Base-by-base conservation (phyloP, 202 grass and related monocot genomes). In the Schoenoplectus tabernaemontani region DNA sequence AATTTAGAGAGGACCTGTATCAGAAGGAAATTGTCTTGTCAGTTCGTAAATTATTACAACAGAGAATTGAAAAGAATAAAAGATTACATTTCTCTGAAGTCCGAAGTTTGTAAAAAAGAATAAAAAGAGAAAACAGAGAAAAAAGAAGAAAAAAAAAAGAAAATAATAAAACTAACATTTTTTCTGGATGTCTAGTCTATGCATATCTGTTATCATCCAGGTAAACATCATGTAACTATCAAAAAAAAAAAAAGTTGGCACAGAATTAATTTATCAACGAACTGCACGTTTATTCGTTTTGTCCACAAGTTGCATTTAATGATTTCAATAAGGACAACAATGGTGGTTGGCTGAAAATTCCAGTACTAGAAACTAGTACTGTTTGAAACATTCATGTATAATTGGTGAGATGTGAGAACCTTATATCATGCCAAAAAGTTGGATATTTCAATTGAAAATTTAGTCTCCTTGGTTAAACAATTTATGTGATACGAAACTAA, bases 1-100 rank as follows among this genome's bases (percentile, higher is more conserved):
- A 50, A 73, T 50, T 23, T 90, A n/a, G n/a, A 85, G 4, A 90
- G 85, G 19, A 85, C 86, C 30, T 87, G 70, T 15, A 78, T 80
- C 61, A 88, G 59, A 15, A 59, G 7, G 28, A 17, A 54, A 75
- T 81, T 80, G 57, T 59, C 70, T 81, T 92, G 82, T 85, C 69
- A 79, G 79, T 26, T 51, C 15, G 22, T 74, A n/a, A 53, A 32
- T n/a, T 39, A 39, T 22, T 68, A 12, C 15, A 51, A 73, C 43
- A 30, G 13, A 73, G 24, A 73, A 74, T 9, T 74, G 28, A 7
- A 51, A 53, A 48, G 2, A 47, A 51, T 73, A 51, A 73, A 16
- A 33, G 68, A 60, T 19, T 56, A 32, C 22, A 72, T 50, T 3
- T 50, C 23, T 48, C 12, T 72, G 23, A 62, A 23, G 26, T 13